These are phyloP conservation scores for Euphorbia celastroides DNA, from an alignment of 441 rosid species.

Conservation along the genomic window DNA sequence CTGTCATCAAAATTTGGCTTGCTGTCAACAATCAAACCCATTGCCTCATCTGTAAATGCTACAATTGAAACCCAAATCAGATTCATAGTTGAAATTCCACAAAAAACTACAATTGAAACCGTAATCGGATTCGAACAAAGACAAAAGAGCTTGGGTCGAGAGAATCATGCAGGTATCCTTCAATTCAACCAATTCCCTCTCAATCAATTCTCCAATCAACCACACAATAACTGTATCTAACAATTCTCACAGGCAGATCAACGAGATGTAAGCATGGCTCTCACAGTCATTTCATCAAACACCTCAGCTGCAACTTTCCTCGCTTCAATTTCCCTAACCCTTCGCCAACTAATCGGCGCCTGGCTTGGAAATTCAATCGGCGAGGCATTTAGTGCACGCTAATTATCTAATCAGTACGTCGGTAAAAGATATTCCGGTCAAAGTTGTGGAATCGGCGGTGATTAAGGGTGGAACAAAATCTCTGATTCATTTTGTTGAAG, in stretches of 20 bases:
- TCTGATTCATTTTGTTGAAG: too few species aligned
- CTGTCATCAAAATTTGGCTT: too few species aligned
- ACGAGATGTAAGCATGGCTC: slow-evolving; percentile 27
- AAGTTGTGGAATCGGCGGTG: slow-evolving; percentile 19
- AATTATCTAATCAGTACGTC: slow-evolving; percentile 57
- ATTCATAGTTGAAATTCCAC: too few species aligned
- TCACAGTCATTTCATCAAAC: slow-evolving; percentile 52
- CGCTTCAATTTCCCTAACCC: slow-evolving; percentile 53
- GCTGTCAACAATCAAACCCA: too few species aligned
- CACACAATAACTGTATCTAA: too few species aligned
- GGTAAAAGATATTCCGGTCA: slow-evolving; percentile 27
- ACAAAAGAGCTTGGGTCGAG: slow-evolving; percentile 32
- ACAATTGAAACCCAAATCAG: too few species aligned
- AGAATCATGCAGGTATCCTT: slow-evolving; percentile 32
- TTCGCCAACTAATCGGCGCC: slow-evolving; percentile 70
- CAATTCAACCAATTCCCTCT: not conserved
- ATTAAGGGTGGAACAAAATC: slow-evolving; percentile 33
- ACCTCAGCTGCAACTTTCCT: slow-evolving; percentile 58
- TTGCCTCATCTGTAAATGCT: too few species aligned
- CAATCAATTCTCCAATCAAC: too few species aligned
- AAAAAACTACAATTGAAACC: too few species aligned
- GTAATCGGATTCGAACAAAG: slow-evolving; percentile 36
- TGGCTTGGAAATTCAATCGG: slow-evolving; percentile 73
- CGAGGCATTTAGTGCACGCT: slow-evolving; percentile 54
- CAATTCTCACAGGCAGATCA: slow-evolving; percentile 34